A percentile compares a stretch with the other conserved stretches of the same genome.
These are phyloP conservation scores for Dovyalis caffra DNA, from an alignment of 345 rosid species.

Conservation along the genomic window DNA sequence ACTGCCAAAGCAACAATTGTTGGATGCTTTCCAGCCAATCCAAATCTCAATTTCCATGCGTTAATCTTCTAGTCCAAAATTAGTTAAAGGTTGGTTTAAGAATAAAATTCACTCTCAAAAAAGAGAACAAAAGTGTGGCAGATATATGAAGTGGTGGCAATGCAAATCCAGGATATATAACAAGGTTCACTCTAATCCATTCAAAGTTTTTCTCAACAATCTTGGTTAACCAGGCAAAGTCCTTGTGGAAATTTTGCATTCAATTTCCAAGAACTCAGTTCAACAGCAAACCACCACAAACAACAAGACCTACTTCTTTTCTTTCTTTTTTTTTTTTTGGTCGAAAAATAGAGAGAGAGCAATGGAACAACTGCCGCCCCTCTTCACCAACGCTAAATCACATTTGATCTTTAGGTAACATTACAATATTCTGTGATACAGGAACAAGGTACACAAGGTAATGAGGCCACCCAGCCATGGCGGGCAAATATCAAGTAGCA, in stretches of 20 bases:
- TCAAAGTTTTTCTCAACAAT: not conserved
- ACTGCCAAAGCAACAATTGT: too few species aligned
- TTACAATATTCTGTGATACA: slow-evolving; percentile 8
- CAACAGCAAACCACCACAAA: not conserved
- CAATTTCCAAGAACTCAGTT: not conserved
- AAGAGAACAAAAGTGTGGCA: not conserved
- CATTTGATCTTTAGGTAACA: slow-evolving; percentile 3
- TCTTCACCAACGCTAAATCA: not conserved
- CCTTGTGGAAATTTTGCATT: not conserved
- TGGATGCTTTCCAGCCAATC: too few species aligned
- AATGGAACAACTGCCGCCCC: not conserved
- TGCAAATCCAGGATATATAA: not conserved
- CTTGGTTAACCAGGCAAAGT: not conserved
- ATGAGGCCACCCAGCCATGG: slow-evolving; percentile 14
- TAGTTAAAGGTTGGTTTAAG: not conserved
- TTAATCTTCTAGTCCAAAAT: not conserved
- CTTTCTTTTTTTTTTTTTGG: too few species aligned
- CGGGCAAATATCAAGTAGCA: slow-evolving; percentile 4
- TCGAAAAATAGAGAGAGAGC: not conserved
- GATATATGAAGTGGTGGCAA: too few species aligned
- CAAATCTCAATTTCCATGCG: too few species aligned
- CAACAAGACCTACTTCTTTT: not conserved
- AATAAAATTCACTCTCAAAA: not conserved
- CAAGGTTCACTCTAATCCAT: not conserved
- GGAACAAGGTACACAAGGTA: not conserved